Percentiles rank a stretch among this genome's conserved stretches.
Evolutionary conservation across 2,329 filamentous ascomycete species (phyloP).

Genomic region (Penicillium fuscoglaucum): DNA sequence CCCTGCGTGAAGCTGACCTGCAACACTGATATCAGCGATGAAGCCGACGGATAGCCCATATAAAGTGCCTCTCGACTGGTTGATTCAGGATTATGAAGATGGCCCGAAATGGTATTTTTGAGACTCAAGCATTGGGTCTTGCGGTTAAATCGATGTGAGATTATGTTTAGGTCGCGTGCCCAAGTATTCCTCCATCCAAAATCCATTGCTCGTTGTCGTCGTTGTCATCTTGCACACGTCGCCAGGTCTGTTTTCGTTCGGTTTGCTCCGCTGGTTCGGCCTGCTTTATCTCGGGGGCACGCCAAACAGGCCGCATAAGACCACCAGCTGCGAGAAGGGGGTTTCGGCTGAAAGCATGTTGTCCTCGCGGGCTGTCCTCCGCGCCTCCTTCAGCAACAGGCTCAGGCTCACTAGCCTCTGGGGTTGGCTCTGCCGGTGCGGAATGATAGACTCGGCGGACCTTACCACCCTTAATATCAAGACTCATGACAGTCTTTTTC

Average conservation of each 20-base stretch:
- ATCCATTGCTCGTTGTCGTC: slow-evolving; percentile 52
- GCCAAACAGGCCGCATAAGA: slow-evolving; percentile 49
- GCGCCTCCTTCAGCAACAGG: slow-evolving; percentile 11
- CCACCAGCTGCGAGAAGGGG: slow-evolving; percentile 47
- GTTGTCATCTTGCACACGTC: slow-evolving; percentile 49
- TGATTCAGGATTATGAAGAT: not conserved
- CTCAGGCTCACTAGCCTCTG: slow-evolving; percentile 21
- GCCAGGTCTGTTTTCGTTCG: slow-evolving; percentile 46
- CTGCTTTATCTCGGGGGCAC: slow-evolving; percentile 33
- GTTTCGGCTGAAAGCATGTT: slow-evolving; percentile 46
- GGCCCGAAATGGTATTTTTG: not conserved
- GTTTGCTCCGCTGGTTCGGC: slow-evolving; percentile 25
- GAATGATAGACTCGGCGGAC: slow-evolving; percentile 59
- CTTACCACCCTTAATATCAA: slow-evolving; percentile 76
- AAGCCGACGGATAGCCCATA: not conserved
- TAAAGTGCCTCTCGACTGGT: not conserved
- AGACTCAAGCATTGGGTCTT: not conserved
- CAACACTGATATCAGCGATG: not conserved
- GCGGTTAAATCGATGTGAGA: not conserved
- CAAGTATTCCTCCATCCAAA: slow-evolving; percentile 46
- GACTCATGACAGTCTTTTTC: slow-evolving; percentile 76
- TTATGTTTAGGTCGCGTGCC: slow-evolving; percentile 25
- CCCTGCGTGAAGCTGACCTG: not conserved
- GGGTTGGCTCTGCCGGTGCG: slow-evolving; percentile 33
- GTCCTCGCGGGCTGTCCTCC: slow-evolving; percentile 20